These are phyloP conservation scores for Botrytis squamosa DNA, from an alignment of 2,329 filamentous ascomycete species.

Conservation along the genomic window DNA sequence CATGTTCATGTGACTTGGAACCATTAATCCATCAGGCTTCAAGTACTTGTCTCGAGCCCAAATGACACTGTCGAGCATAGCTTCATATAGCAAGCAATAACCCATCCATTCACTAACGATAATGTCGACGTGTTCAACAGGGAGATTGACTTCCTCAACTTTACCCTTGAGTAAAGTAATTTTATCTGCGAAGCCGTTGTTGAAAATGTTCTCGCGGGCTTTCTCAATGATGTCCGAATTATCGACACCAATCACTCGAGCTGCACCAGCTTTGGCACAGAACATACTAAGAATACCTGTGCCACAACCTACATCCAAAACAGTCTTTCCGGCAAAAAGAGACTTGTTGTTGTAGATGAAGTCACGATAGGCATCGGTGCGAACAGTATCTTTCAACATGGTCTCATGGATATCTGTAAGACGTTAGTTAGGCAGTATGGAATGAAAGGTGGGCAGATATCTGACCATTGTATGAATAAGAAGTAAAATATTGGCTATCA, in stretches of 20 bases:
- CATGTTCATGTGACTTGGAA: slow-evolving; percentile 81
- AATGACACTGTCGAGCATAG: slow-evolving; percentile 91
- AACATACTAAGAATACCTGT: slow-evolving; percentile 92
- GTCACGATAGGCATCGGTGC: slow-evolving; percentile 89
- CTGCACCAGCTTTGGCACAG: slow-evolving; percentile 84
- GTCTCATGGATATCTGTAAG: slow-evolving; percentile 83
- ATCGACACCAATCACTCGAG: slow-evolving; percentile 85
- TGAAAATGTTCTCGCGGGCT: slow-evolving; percentile 78
- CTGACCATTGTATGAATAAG: slow-evolving; percentile 65
- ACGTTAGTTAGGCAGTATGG: slow-evolving; percentile 20
- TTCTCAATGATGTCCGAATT: slow-evolving; percentile 88
- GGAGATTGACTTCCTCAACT: slow-evolving; percentile 81
- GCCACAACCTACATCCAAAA: slow-evolving; percentile 88
- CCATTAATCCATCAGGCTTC: slow-evolving; percentile 74
- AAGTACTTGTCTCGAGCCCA: slow-evolving; percentile 87
- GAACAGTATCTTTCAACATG: slow-evolving; percentile 88
- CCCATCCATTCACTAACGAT: slow-evolving; percentile 99
- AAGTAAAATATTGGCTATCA: slow-evolving; percentile 62
- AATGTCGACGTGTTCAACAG: slow-evolving; percentile 80
- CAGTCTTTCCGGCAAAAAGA: slow-evolving; percentile 79
- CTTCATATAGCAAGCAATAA: slow-evolving; percentile 88
- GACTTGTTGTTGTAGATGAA: slow-evolving; percentile 92
- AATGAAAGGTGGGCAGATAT: slow-evolving; percentile 19
- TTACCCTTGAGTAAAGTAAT: slow-evolving; percentile 82
- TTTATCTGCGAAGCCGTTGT: slow-evolving; percentile 69